A percentile compares a stretch with the other conserved stretches of the same genome.
Conservation (phyloP, 306 rosid species). For the Cucumis melo region DNA sequence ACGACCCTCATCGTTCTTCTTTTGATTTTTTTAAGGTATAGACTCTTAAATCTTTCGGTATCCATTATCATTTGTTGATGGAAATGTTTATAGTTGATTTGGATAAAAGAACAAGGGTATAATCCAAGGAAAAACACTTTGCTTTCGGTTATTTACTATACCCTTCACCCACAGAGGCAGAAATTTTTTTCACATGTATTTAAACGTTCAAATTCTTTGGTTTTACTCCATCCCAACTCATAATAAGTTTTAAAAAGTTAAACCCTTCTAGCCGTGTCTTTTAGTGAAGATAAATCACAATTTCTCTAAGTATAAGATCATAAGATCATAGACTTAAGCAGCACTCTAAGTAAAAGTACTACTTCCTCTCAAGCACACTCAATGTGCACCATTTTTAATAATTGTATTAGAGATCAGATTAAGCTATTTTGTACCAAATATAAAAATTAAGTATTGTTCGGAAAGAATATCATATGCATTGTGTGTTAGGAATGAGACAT, state of each 20-base stretch:
- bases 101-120: too few relatives aligned
- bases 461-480: too few relatives aligned
- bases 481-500: too few relatives aligned
- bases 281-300: background rate
- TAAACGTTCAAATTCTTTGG: constrained; percentile 33
- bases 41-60: too few relatives aligned
- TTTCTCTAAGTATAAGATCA: background rate
- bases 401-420: too few relatives aligned
- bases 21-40: too few relatives aligned
- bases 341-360: constrained; percentile 1
- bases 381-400: too few relatives aligned
- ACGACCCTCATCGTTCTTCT: too few relatives aligned
- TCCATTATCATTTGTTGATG: too few relatives aligned
- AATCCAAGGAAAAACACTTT: background rate
- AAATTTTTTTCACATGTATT: background rate
- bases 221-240: constrained; percentile 24
- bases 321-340: background rate
- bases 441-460: too few relatives aligned
- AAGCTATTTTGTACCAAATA: too few relatives aligned
- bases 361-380: background rate
- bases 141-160: constrained; percentile 2
- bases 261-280: background rate
- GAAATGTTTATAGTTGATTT: too few relatives aligned
- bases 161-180: constrained; percentile 6
- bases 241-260: constrained; percentile 7